A percentile compares a stretch with the other conserved stretches of the same genome.
Conservation (phyloP, 2,329 filamentous ascomycete species). For the Nannizziopsis arthrosporioides region DNA sequence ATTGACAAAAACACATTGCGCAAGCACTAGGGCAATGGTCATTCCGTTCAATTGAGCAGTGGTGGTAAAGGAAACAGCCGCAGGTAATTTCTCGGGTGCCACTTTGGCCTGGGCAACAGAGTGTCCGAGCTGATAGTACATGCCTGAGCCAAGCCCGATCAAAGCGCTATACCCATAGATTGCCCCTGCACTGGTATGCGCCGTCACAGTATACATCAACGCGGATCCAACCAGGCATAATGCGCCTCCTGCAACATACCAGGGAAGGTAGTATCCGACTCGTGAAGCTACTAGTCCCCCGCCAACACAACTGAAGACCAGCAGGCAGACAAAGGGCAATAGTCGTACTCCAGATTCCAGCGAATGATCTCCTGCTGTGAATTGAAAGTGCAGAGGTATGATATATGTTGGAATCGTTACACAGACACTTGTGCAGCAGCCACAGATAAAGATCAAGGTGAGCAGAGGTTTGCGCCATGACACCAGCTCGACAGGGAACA, state of each 20-base stretch:
- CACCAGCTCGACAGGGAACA: conserved; percentile 30
- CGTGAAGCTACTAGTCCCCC: no score
- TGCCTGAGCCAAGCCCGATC: neutral
- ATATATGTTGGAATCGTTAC: conserved; percentile 39
- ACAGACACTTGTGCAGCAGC: conserved; percentile 24
- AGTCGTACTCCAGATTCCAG: conserved; percentile 22
- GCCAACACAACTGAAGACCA: conserved; percentile 15
- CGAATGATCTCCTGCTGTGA: conserved; percentile 18
- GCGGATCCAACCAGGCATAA: neutral
- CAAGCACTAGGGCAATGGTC: neutral
- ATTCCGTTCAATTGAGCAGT: neutral
- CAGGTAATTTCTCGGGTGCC: neutral
- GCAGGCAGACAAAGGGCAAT: conserved; percentile 15
- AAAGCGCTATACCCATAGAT: neutral
- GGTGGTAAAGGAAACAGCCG: neutral
- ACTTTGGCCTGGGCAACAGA: neutral
- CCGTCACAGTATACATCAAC: neutral
- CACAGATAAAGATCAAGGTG: conserved; percentile 31
- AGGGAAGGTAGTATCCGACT: conserved; percentile 19
- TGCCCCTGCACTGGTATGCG: neutral
- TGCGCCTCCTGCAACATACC: conserved; percentile 19
- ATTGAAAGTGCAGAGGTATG: conserved; percentile 46
- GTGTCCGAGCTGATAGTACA: neutral
- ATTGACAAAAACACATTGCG: neutral
- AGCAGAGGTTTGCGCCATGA: conserved; percentile 28